Evolutionary conservation across 176 grass and related monocot species (phyloP).

Genomic region (Pharus latifolius): DNA sequence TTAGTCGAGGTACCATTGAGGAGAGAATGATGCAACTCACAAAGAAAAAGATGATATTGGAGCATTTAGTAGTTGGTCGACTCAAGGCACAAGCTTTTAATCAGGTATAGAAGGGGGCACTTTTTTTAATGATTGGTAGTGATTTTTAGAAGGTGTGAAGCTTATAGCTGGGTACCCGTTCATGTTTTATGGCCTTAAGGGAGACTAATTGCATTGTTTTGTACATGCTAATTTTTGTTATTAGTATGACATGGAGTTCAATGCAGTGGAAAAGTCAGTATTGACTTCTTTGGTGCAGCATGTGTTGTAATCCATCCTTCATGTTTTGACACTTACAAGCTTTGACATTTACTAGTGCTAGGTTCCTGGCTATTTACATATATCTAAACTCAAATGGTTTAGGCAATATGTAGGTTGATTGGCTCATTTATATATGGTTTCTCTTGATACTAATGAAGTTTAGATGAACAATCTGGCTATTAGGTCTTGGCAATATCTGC

Average conservation of each 20-base stretch:
- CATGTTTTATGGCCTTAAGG: neutral
- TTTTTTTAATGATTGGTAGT: neutral
- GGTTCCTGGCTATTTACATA: neutral
- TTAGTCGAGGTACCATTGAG: slow-evolving; percentile 97
- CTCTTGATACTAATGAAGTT: neutral
- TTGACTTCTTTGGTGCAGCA: neutral
- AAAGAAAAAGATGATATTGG: slow-evolving; percentile 97
- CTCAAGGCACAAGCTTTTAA: slow-evolving; percentile 89
- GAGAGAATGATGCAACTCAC: slow-evolving; percentile 99
- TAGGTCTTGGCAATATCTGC: too few species aligned
- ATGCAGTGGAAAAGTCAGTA: neutral
- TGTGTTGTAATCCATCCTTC: neutral
- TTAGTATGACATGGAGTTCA: neutral
- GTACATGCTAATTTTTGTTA: slow-evolving; percentile 3
- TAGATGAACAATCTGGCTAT: neutral
- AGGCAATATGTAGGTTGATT: too few species aligned
- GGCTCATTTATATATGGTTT: slow-evolving; percentile 4
- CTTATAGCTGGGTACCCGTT: neutral
- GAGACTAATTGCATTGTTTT: neutral
- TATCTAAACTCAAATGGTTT: too few species aligned
- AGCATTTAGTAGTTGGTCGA: slow-evolving; percentile 93
- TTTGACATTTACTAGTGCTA: neutral
- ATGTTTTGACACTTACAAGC: neutral
- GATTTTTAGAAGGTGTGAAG: neutral
- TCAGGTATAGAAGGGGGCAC: slow-evolving; percentile 48